A percentile compares a stretch with the other conserved stretches of the same genome.
These are phyloP conservation scores for Blastobotrys buckinghamii DNA, from an alignment of 1,139 yeast species.

Conservation along the genomic window DNA sequence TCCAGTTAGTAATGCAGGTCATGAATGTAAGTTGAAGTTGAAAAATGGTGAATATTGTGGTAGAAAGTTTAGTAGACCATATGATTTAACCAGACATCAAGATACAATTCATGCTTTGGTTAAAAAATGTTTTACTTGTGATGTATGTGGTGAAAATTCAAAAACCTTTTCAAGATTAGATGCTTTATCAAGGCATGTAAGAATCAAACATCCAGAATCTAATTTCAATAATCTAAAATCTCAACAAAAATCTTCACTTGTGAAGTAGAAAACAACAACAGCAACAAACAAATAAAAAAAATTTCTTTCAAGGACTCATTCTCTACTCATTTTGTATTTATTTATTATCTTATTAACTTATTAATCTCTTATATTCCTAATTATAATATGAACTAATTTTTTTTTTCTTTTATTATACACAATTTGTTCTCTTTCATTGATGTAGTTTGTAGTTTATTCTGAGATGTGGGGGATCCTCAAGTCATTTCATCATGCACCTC, in stretches of 20 bases:
- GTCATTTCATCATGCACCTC: too few species aligned
- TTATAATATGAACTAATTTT: too few species aligned
- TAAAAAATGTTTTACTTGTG: constrained; percentile 81
- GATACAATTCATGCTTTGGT: constrained; percentile 92
- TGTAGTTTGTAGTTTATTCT: too few species aligned
- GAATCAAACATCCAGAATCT: constrained; percentile 83
- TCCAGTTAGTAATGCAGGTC: constrained; percentile 29
- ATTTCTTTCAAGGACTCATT: too few species aligned
- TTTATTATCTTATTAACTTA: too few species aligned
- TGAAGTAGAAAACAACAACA: background rate
- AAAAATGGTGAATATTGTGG: constrained; percentile 58
- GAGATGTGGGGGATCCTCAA: too few species aligned
- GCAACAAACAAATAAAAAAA: too few species aligned
- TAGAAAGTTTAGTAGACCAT: constrained; percentile 86
- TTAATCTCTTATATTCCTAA: too few species aligned
- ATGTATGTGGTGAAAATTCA: constrained; percentile 65
- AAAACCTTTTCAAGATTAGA: constrained; percentile 92
- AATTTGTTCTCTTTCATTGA: too few species aligned
- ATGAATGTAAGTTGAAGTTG: constrained; percentile 55
- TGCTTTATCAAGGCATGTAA: constrained; percentile 86
- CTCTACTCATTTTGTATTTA: too few species aligned
- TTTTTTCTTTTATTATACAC: too few species aligned
- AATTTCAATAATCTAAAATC: background rate
- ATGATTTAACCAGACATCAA: constrained; percentile 90
- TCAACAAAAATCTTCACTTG: too few species aligned